A percentile compares a stretch with the other conserved stretches of the same genome.
phyloP scores from a whole-genome alignment of 2,329 filamentous ascomycete species.

The Nemania sp. region DNA sequence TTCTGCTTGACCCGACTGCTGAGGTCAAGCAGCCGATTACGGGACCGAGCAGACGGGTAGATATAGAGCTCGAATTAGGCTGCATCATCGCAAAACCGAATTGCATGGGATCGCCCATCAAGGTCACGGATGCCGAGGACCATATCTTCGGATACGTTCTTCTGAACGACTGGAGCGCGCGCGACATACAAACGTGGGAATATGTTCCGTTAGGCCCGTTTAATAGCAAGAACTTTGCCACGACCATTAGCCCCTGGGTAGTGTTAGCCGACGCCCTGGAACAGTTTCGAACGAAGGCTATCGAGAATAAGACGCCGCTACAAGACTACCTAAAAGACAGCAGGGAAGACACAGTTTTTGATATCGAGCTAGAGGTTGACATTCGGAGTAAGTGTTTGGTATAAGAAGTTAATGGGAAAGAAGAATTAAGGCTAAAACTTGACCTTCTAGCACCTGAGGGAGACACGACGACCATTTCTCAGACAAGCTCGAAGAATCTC shows the following conservation, averaged over 20 bases:
- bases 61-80: conserved; percentile 84
- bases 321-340: conserved; percentile 69
- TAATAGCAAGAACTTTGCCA: conserved; percentile 86
- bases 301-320: conserved; percentile 52
- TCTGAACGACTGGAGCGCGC: conserved; percentile 88
- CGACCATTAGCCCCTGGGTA: conserved; percentile 82
- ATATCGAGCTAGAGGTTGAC: conserved; percentile 77
- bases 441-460: conserved; percentile 57
- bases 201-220: conserved; percentile 86
- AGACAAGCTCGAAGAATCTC: conserved; percentile 73
- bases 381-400: conserved; percentile 65
- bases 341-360: conserved; percentile 69
- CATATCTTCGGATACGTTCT: conserved; percentile 83
- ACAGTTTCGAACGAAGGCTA: conserved; percentile 56
- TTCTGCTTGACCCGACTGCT: conserved; percentile 72
- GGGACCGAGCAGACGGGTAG: conserved; percentile 73
- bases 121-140: conserved; percentile 73
- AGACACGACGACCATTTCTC: conserved; percentile 68
- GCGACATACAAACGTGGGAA: conserved; percentile 87
- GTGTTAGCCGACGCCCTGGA: conserved; percentile 81
- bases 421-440: conserved; percentile 32
- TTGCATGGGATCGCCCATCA: conserved; percentile 71
- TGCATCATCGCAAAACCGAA: conserved; percentile 78
- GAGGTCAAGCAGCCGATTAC: conserved; percentile 73
- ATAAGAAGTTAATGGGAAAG: neutral